Conservation (phyloP, 805 yeast genomes). For the Starmerella floricola region DNA sequence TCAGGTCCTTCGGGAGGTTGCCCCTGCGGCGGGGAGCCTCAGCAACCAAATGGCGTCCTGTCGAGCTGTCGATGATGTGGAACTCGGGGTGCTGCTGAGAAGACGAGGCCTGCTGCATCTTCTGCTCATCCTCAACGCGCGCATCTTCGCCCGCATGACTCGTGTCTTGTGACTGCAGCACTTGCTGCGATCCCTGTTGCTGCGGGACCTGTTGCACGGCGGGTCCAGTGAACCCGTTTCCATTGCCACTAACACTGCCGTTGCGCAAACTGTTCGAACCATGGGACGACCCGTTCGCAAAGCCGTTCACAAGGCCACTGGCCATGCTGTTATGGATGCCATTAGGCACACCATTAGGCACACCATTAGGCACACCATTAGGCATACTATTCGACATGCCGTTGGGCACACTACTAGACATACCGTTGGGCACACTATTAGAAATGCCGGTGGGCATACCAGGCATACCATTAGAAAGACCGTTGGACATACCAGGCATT, state of each 20-base stretch:
- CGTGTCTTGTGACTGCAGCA: too few species aligned
- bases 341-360: neutral
- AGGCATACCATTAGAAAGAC: too few species aligned
- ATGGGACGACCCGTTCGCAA: too few species aligned
- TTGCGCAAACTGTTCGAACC: too few species aligned
- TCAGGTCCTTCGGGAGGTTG: conserved; percentile 67
- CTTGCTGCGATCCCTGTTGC: too few species aligned
- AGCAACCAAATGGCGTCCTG: conserved; percentile 16
- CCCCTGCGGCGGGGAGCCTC: conserved; percentile 38
- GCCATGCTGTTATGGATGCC: neutral
- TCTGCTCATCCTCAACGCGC: neutral
- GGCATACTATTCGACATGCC: neutral
- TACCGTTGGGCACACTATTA: too few species aligned
- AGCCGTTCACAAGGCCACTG: neutral
- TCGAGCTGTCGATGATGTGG: conserved; percentile 16
- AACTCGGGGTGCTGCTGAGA: conserved; percentile 13
- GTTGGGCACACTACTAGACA: neutral
- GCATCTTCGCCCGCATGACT: too few species aligned
- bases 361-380: neutral
- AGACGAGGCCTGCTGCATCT: neutral
- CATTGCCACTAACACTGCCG: too few species aligned
- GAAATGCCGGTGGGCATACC: too few species aligned
- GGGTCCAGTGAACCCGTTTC: too few species aligned
- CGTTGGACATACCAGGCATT: too few species aligned
- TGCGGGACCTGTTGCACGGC: too few species aligned